Evolutionary conservation across 1,284 basidiomycete species (phyloP), one percentile per base, ranked within the genome.

Genomic region (Ceratobasidium theobromae): DNA sequence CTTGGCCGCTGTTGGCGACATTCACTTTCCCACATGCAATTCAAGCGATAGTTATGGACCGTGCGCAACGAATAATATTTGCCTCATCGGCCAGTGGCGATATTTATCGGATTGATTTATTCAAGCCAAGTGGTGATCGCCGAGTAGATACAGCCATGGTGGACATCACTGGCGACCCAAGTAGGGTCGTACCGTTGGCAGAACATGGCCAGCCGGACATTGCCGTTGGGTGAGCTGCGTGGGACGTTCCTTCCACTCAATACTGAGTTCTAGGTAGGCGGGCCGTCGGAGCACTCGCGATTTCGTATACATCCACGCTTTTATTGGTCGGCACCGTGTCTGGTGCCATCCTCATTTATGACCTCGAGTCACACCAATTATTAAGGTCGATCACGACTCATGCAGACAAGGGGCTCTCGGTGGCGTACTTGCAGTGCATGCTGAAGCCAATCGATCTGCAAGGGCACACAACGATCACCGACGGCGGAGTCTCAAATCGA

Each of bases 311-410:
- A 4, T 84, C 85, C 0, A 83, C 89, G 0, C 80, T 89, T 32
- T 83, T 95, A 33, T 77, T 95, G 16, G 84, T 85, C 25, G 93
- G 93, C 12, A 93, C 91, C 0, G 74, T 81, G 1, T 77, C 82
- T 0, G 93, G 93, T 5, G 76, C 86, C n/a, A 84, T 98, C 53
- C 84, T 91, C 67, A 75, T 95, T 30, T 92, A 95, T 73, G 90
- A 97, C 69, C 84, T 96, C 35, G 86, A 90, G 0, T 96, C 95
- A 0, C 91, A 95, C 72, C 95, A 98, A 74, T 84, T 88, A 32
- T 79, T 96, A 28, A 88, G 93, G 35, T 89, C 88, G 16, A 85
- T 97, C 70, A 81, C 85, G 1, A 81, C 87, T 1, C 69, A 75
- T 28, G 72, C 78, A 82, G 78, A 90, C 62, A 72, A 87, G 69